Evolutionary conservation across 208 protist genomes (phyloP), one percentile per base, ranked within the genome.

Genomic region (Novymonas esmeraldas): DNA sequence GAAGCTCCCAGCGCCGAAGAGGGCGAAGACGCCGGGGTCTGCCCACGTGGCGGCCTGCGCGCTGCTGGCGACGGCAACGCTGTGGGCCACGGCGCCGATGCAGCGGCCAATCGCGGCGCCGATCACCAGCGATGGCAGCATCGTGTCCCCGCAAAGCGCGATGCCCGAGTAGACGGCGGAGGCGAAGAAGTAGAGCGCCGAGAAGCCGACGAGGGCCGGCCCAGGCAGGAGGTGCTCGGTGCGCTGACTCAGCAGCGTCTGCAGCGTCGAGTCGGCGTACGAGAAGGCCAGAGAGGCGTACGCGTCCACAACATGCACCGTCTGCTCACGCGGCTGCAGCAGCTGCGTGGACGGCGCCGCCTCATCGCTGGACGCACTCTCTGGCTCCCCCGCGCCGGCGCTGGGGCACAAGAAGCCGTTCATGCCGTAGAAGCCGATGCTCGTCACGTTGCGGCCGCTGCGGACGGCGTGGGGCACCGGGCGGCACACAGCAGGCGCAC

Each of bases 1-100:
- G 46, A 88, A 88, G 65, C 82, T 79, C 24, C 78, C 82, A n/a
- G 82, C 82, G 20, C 82, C 82, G 58, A 88, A 76, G 46, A 88
- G 73, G 7, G 82, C 82, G 60, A 82, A 88, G 22, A 76, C 71
- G 6, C 79, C 79, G 6, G 78, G 78, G 65, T 88, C 82, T 6
- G 76, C 75, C 82, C 82, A 88, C n/a, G 70, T 54, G 3, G 72
- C 22, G 2, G 70, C 62, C 2, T 48, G 6, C 6, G 3, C 6
- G 33, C 9, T 38, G 11, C 29, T 13, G 2, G 6, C 9, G 6
- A 38, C 48, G 0, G 65, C 70, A 1, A 52, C 31, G 10, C 52
- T 18, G 44, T 70, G 60, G 16, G 82, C 74, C 4, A 26, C 64
- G 29, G 73, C 20, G 31, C 71, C 78, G 34, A 69, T 38, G 18